These are phyloP conservation scores for Anthoceros angustus DNA, from an alignment of 225 moss, liverwort and hornwort species.

Conservation along the genomic window DNA sequence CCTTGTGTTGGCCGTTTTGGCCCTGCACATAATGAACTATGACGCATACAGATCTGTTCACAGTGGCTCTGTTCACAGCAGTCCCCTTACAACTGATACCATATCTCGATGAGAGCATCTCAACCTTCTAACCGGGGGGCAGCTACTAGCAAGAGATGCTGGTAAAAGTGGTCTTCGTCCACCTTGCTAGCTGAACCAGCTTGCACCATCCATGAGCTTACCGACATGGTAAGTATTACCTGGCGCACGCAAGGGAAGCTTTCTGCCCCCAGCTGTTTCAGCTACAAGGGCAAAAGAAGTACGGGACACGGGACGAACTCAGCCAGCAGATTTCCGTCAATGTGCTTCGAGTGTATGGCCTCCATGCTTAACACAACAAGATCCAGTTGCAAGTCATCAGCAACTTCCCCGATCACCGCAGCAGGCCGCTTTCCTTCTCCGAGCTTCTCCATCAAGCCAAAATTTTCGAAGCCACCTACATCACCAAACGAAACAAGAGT, in stretches of 20 bases:
- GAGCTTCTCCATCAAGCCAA: constrained; percentile 54
- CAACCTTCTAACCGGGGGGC: too few relatives aligned
- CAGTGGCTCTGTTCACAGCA: too few relatives aligned
- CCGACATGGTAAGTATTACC: background rate
- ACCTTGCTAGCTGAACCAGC: too few relatives aligned
- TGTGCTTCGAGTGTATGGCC: constrained; percentile 61
- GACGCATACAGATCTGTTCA: too few relatives aligned
- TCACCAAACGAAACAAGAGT: background rate
- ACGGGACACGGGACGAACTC: constrained; percentile 90
- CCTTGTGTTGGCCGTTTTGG: too few relatives aligned
- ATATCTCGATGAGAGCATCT: too few relatives aligned
- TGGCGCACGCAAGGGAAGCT: background rate
- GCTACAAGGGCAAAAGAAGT: constrained; percentile 56
- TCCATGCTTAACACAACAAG: constrained; percentile 77
- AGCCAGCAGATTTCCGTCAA: constrained; percentile 70
- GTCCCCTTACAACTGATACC: too few relatives aligned
- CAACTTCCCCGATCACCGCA: constrained; percentile 76
- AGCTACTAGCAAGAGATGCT: too few relatives aligned
- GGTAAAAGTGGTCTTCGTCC: too few relatives aligned
- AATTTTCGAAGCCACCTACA: constrained; percentile 63
- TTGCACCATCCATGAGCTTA: too few relatives aligned
- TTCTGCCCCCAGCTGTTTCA: background rate
- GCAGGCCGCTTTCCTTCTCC: constrained; percentile 73
- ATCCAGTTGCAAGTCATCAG: constrained; percentile 80
- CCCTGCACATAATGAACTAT: too few relatives aligned